Evolutionary conservation across 345 rosid species (phyloP), one percentile per base, ranked within the genome.

Genomic region (Heritiera fomes): DNA sequence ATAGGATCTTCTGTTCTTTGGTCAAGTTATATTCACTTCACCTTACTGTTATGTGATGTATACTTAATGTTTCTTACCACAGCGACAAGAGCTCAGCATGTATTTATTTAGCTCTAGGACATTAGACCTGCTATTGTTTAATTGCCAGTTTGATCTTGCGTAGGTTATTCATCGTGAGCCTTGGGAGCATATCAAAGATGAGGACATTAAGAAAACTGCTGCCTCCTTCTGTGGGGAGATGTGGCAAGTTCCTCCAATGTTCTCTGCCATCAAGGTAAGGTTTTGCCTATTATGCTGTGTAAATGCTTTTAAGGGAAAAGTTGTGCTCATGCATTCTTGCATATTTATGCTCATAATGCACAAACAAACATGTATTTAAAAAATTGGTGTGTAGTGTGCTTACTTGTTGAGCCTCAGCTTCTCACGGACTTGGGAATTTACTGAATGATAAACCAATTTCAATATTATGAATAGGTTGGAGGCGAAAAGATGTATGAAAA

Each of bases 211-310:
- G 84, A 96, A 89, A 87, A 77, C 95, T 64, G 88, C 85, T 65
- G 87, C 88, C 76, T 91, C 98, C 65, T 92, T 96, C 86, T 75
- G 82, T 79, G 99, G 99, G 75, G 97, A 93, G 85, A 94, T 94
- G 87, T 95, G 97, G 97, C 99, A 96, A 91, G 99, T 96, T 84
- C 99, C 99, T 50, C 99, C 98, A 9, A 96, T 96, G 99, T 96
- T 94, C 88, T 96, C 99, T 64, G 99, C 99, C 30, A 91, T 96
- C 78, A 96, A 96, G 84, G 99, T 96, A 83, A 49, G 71, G 52
- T n/a, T 73, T 34, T 43, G 28, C 23, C 50, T 67, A 7, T 47
- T 67, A 3, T 43, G 53, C 28, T 41, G 30, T 45, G 28, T 18
- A 41, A 5, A n/a, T 45, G 45, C 70, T 70, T 70, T 12, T 47